Conservation (phyloP, 2,329 filamentous ascomycete genomes). For the Pseudogymnoascus sp. region DNA sequence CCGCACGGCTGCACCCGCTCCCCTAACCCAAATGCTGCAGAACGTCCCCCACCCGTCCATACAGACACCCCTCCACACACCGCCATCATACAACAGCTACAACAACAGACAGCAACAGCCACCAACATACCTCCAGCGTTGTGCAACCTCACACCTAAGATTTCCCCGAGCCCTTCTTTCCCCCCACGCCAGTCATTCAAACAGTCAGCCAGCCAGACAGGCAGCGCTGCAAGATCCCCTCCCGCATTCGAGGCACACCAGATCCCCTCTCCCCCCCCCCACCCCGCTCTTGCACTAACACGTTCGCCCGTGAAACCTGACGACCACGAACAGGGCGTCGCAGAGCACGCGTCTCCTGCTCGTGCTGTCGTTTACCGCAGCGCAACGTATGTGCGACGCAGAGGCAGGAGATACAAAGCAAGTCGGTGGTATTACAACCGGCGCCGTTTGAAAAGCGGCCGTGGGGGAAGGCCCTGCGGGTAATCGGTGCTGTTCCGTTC, state of each 20-base stretch:
- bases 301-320: neutral
- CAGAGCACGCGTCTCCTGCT: neutral
- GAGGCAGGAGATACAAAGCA: neutral
- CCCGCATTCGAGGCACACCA: neutral
- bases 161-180: neutral
- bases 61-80: neutral
- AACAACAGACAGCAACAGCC: neutral
- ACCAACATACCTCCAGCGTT: neutral
- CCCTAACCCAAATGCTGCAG: conserved; percentile 3
- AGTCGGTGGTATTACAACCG: neutral
- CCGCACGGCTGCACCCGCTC: neutral
- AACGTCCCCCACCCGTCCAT: neutral
- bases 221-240: neutral
- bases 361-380: neutral
- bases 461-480: neutral
- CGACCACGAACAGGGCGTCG: neutral
- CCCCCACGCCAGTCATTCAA: neutral
- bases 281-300: neutral
- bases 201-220: neutral
- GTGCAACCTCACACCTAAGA: neutral
- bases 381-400: neutral
- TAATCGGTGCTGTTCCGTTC: neutral
- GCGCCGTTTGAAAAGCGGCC: neutral
- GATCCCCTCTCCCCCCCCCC: neutral
- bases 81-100: neutral